Conservation (phyloP, 1,139 yeast species). For the Sugiyamaella grinbergsii region DNA sequence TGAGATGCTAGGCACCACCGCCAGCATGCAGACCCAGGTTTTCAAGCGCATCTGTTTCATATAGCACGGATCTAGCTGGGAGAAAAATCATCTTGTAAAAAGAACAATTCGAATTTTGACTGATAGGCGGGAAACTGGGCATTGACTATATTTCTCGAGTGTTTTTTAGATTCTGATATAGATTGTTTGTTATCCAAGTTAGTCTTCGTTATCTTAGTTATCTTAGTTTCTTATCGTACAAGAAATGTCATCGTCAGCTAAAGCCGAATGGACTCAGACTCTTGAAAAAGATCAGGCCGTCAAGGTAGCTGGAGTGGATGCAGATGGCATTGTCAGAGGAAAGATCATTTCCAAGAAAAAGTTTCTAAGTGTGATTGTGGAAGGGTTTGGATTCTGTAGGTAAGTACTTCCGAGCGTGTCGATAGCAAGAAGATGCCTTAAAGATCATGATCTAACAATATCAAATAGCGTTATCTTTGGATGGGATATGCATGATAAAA, state of each 20-base stretch:
- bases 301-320: slow-evolving; percentile 45
- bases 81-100: too few species aligned
- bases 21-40: too few species aligned
- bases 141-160: too few species aligned
- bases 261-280: slow-evolving; percentile 13
- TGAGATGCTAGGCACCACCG: too few species aligned
- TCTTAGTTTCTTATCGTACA: too few species aligned
- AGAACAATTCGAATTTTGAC: too few species aligned
- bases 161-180: too few species aligned
- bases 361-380: slow-evolving; percentile 36
- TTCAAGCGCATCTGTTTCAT: too few species aligned
- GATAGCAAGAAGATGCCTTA: background rate
- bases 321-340: slow-evolving; percentile 44
- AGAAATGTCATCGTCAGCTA: slow-evolving; percentile 4
- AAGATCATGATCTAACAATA: slow-evolving; percentile 4
- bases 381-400: slow-evolving; percentile 43
- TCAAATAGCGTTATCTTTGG: slow-evolving; percentile 40
- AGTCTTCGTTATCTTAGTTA: too few species aligned
- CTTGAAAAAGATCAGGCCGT: slow-evolving; percentile 32
- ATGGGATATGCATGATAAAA: slow-evolving; percentile 45
- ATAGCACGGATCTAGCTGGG: too few species aligned
- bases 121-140: too few species aligned
- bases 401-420: slow-evolving; percentile 8
- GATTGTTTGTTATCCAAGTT: too few species aligned
- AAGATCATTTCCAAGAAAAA: slow-evolving; percentile 41